phyloP scores from a whole-genome alignment of 2,329 filamentous ascomycete genomes.

The Penicillium brevicompactum region DNA sequence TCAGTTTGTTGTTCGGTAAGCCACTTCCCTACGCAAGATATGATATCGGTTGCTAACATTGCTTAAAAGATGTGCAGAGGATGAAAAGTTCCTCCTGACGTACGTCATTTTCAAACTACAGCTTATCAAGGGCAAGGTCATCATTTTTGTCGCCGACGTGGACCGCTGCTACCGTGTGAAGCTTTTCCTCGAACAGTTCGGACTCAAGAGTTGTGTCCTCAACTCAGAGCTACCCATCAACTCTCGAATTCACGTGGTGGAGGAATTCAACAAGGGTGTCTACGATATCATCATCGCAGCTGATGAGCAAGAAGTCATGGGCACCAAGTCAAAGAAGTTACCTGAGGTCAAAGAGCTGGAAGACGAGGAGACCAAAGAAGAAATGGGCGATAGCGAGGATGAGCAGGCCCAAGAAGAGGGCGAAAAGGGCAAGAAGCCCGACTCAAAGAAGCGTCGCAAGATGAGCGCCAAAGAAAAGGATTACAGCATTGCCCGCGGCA shows the following conservation, averaged over 20 bases:
- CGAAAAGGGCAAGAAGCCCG: slow-evolving; percentile 24
- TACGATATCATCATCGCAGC: slow-evolving; percentile 98
- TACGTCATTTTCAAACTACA: slow-evolving; percentile 96
- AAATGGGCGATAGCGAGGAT: slow-evolving; percentile 43
- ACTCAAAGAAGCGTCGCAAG: slow-evolving; percentile 62
- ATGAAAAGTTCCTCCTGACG: slow-evolving; percentile 90
- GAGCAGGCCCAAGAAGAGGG: slow-evolving; percentile 35
- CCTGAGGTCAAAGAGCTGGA: slow-evolving; percentile 27
- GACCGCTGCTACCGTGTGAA: slow-evolving; percentile 91
- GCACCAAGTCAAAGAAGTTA: slow-evolving; percentile 44
- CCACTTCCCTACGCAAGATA: not conserved
- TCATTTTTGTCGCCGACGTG: slow-evolving; percentile 81
- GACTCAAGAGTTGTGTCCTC: slow-evolving; percentile 86
- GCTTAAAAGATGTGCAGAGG: slow-evolving; percentile 73
- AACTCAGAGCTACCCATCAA: slow-evolving; percentile 96
- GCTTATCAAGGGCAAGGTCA: slow-evolving; percentile 88
- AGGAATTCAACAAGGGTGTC: slow-evolving; percentile 94
- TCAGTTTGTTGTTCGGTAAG: slow-evolving; percentile 81
- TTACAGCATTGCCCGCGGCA: slow-evolving; percentile 92
- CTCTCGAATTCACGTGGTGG: slow-evolving; percentile 87
- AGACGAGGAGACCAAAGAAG: slow-evolving; percentile 30
- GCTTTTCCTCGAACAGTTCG: slow-evolving; percentile 95
- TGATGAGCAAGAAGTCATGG: slow-evolving; percentile 84
- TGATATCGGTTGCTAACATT: slow-evolving; percentile 22
- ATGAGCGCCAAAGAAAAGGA: slow-evolving; percentile 75